A percentile compares a stretch with the other conserved stretches of the same genome.
These are phyloP conservation scores for Camelina sativa DNA, from an alignment of 345 rosid species.

Conservation along the genomic window DNA sequence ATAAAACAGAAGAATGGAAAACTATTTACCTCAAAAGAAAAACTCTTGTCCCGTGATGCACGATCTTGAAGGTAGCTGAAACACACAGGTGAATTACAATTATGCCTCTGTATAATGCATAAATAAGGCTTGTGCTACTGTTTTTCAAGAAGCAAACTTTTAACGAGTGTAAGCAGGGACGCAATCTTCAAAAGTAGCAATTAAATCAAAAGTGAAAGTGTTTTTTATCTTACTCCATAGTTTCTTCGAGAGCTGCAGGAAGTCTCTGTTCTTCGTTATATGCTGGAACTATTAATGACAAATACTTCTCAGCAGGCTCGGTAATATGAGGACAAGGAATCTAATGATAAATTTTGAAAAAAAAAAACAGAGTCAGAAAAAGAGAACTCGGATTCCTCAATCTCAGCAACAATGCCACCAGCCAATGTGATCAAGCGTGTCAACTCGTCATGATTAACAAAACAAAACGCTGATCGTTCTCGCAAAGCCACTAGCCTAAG, in stretches of 20 bases:
- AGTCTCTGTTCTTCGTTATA: constrained; percentile 91
- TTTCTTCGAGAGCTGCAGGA: constrained; percentile 87
- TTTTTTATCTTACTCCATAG: constrained; percentile 67
- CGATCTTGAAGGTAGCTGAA: constrained; percentile 88
- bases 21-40: constrained; percentile 83
- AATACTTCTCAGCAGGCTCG: constrained; percentile 83
- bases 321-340: constrained; percentile 65
- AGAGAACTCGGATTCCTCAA: background rate
- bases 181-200: background rate
- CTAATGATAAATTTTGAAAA: constrained; percentile 46
- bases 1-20: constrained; percentile 7
- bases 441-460: background rate
- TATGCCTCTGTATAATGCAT: constrained; percentile 10
- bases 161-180: constrained; percentile 8
- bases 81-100: constrained; percentile 31
- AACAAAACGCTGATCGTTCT: background rate
- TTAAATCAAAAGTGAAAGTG: background rate
- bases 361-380: background rate
- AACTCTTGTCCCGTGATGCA: constrained; percentile 74
- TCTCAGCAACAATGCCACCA: constrained; percentile 8
- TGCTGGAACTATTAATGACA: constrained; percentile 89
- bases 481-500: background rate
- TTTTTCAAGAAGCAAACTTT: constrained; percentile 20
- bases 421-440: background rate
- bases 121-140: background rate